Percentiles rank a stretch among this genome's conserved stretches.
Conservation (phyloP, 2,329 filamentous ascomycete species). For the Cryphonectria carpinicola region DNA sequence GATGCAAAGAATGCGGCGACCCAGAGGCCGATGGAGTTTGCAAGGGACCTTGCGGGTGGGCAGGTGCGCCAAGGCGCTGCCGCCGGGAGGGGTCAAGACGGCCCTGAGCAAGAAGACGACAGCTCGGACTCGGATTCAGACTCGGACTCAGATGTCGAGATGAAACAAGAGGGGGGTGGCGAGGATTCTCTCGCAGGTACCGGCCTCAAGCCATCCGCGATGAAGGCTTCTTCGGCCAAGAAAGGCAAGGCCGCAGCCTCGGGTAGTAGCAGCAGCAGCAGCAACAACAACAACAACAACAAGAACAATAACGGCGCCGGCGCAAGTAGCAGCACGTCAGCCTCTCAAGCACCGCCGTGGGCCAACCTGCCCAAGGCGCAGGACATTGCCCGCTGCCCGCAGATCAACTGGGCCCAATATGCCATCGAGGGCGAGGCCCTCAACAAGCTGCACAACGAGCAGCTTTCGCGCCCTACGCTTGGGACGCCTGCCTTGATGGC, state of each 20-base stretch:
- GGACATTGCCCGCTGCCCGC: slow-evolving; percentile 81
- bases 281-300: too few relatives aligned
- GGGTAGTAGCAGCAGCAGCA: slow-evolving; percentile 16
- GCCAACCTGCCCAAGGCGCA: slow-evolving; percentile 74
- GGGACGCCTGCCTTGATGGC: slow-evolving; percentile 52
- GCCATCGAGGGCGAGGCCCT: slow-evolving; percentile 84
- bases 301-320: slow-evolving; percentile 7
- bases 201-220: slow-evolving; percentile 21
- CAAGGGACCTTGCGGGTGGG: slow-evolving; percentile 67
- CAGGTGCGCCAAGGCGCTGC: slow-evolving; percentile 51
- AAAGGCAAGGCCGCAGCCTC: slow-evolving; percentile 27
- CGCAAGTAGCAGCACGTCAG: slow-evolving; percentile 32
- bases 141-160: slow-evolving; percentile 38
- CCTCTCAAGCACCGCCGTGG: slow-evolving; percentile 49
- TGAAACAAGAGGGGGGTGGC: slow-evolving; percentile 21
- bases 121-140: slow-evolving; percentile 34
- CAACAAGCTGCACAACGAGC: slow-evolving; percentile 83
- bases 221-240: slow-evolving; percentile 20
- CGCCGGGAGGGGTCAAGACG: background rate
- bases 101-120: slow-evolving; percentile 34
- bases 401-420: slow-evolving; percentile 95
- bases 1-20: slow-evolving; percentile 72
- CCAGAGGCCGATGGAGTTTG: slow-evolving; percentile 72
- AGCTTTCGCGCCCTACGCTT: slow-evolving; percentile 66
- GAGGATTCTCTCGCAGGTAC: slow-evolving; percentile 8